Conservation (phyloP, 352 stramenopile genomes). For the Halophytophthora polymorphica region DNA sequence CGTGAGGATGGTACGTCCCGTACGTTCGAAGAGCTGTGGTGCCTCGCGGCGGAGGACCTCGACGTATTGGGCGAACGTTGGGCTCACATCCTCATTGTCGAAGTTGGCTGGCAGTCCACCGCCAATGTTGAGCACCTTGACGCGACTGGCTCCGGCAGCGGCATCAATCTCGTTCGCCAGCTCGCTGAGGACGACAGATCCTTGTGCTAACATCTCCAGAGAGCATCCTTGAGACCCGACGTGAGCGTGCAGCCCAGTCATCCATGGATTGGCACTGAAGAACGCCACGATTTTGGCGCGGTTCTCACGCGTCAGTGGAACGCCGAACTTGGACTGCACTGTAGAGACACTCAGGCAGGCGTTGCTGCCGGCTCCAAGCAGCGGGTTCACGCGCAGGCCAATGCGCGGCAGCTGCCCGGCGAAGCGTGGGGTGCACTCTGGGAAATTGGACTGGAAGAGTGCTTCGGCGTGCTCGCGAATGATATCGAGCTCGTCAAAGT, state of each 20-base stretch:
- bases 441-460: conserved; percentile 85
- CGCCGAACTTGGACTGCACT: conserved; percentile 90
- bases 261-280: conserved; percentile 83
- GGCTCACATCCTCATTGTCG: conserved; percentile 57
- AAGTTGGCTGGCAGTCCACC: conserved; percentile 91
- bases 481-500: conserved; percentile 86
- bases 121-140: conserved; percentile 90
- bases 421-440: conserved; percentile 51
- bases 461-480: conserved; percentile 80
- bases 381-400: conserved; percentile 89
- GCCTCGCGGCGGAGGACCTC: conserved; percentile 58
- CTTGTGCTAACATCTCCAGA: conserved; percentile 84
- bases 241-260: conserved; percentile 87
- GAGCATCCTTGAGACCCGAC: conserved; percentile 82
- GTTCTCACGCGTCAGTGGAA: conserved; percentile 67
- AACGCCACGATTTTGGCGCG: conserved; percentile 58
- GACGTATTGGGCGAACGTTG: conserved; percentile 85
- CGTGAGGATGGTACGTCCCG: conserved; percentile 80
- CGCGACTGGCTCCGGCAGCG: conserved; percentile 55
- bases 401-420: conserved; percentile 71
- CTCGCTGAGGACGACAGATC: conserved; percentile 62
- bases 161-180: conserved; percentile 84
- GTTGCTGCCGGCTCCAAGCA: conserved; percentile 87
- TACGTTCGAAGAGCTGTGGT: conserved; percentile 82
- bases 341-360: conserved; percentile 86